These are phyloP conservation scores for Podospora sp. DNA, from an alignment of 495 filamentous ascomycete genomes.

Conservation along the genomic window DNA sequence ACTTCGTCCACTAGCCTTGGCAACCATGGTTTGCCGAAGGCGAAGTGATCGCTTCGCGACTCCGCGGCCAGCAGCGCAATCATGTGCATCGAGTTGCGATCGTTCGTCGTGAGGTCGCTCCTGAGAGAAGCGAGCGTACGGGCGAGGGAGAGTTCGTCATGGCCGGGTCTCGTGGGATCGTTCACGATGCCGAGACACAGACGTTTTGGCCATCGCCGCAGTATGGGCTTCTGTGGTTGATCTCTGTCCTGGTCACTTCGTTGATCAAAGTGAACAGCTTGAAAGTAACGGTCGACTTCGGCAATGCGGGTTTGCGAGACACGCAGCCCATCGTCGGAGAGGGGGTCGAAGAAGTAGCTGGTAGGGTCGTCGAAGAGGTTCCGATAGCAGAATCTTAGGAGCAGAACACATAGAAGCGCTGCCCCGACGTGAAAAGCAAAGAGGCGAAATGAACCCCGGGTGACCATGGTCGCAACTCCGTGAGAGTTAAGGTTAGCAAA, in stretches of 20 bases:
- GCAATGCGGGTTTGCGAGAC: not conserved
- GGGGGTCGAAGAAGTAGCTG: constrained; percentile 22
- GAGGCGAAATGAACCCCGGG: constrained; percentile 1
- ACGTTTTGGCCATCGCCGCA: constrained; percentile 7
- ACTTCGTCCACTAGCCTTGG: constrained; percentile 49
- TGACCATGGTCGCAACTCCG: not conserved
- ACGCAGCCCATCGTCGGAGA: constrained; percentile 7
- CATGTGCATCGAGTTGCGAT: constrained; percentile 52
- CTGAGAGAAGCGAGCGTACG: constrained; percentile 55
- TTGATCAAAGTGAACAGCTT: not conserved
- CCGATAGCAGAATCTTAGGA: constrained; percentile 14
- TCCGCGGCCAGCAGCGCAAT: constrained; percentile 57
- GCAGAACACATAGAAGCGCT: not conserved
- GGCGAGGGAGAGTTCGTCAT: constrained; percentile 46
- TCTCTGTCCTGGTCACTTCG: not conserved
- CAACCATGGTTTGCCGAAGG: constrained; percentile 55
- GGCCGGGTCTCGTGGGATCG: not conserved
- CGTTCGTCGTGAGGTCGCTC: constrained; percentile 48
- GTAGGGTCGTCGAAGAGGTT: constrained; percentile 25
- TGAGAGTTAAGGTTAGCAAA: not conserved
- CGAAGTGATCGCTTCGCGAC: constrained; percentile 48
- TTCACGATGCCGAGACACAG: constrained; percentile 10
- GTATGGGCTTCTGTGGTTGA: constrained; percentile 17
- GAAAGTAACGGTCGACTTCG: not conserved
- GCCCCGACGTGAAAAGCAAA: not conserved